Conservation (phyloP, 1,284 basidiomycete species). For the Papiliotrema fonsecae region DNA sequence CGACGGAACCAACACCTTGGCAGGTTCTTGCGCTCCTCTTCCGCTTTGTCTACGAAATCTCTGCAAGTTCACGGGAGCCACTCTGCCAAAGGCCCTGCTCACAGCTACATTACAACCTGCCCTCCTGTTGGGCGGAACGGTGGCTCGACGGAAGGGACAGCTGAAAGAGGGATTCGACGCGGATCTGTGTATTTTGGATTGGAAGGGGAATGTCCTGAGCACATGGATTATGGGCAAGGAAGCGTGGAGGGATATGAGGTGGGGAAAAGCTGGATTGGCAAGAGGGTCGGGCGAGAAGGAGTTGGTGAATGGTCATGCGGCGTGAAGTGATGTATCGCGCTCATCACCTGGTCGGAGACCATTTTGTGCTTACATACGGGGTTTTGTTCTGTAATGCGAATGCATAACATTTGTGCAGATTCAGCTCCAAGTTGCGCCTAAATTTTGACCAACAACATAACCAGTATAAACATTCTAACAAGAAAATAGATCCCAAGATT, state of each 20-base stretch:
- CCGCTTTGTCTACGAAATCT: conserved; percentile 73
- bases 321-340: background rate
- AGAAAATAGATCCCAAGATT: too few relatives aligned
- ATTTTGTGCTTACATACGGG: too few relatives aligned
- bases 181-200: conserved; percentile 70
- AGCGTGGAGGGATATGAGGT: conserved; percentile 49
- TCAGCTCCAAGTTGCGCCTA: too few relatives aligned
- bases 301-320: background rate
- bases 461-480: too few relatives aligned
- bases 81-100: conserved; percentile 73
- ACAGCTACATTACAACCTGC: conserved; percentile 81
- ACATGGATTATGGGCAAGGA: conserved; percentile 77
- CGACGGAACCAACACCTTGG: conserved; percentile 78
- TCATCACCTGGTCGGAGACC: too few relatives aligned
- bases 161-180: conserved; percentile 74
- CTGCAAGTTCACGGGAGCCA: conserved; percentile 70
- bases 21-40: conserved; percentile 51
- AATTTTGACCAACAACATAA: too few relatives aligned
- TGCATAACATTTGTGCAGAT: too few relatives aligned
- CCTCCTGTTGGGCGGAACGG: conserved; percentile 61
- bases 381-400: too few relatives aligned
- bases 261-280: background rate
- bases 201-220: conserved; percentile 60
- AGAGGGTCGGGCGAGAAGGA: background rate
- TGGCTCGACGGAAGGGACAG: conserved; percentile 72